phyloP scores from a whole-genome alignment of 345 rosid species.

The Ricinus communis region DNA sequence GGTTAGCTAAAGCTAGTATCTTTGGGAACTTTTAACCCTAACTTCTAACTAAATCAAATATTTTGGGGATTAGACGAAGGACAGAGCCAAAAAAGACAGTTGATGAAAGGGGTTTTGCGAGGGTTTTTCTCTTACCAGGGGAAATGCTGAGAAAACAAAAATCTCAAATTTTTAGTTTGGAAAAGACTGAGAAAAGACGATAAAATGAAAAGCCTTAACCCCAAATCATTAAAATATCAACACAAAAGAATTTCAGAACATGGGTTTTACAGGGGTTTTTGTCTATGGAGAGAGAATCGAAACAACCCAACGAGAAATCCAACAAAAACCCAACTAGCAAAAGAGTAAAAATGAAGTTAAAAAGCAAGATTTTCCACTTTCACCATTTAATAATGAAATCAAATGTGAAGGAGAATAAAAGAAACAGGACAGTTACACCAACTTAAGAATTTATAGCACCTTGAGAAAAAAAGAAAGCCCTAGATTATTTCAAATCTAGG shows the following conservation, averaged over 20 bases:
- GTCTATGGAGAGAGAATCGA: background rate
- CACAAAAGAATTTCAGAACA: background rate
- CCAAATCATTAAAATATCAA: background rate
- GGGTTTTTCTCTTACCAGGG: constrained; percentile 9
- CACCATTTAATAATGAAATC: background rate
- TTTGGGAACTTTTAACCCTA: background rate
- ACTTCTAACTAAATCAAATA: background rate
- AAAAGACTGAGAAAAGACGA: background rate
- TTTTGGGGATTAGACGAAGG: background rate
- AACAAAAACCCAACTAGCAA: constrained; percentile 12
- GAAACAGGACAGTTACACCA: background rate
- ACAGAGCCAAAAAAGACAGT: background rate
- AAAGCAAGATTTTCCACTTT: background rate
- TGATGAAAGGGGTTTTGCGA: constrained; percentile 14
- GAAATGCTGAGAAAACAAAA: background rate
- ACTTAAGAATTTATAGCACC: background rate
- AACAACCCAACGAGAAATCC: background rate
- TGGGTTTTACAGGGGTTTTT: constrained; percentile 12
- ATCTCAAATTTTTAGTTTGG: background rate
- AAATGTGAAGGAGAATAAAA: constrained; percentile 13
- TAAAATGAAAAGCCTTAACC: background rate
- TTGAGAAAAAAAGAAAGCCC: constrained; percentile 21
- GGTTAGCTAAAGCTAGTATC: background rate
- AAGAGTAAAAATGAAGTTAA: background rate
- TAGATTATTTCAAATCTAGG: constrained; percentile 27